These are phyloP conservation scores for Candida maris DNA, from an alignment of 805 yeast species.

Conservation along the genomic window DNA sequence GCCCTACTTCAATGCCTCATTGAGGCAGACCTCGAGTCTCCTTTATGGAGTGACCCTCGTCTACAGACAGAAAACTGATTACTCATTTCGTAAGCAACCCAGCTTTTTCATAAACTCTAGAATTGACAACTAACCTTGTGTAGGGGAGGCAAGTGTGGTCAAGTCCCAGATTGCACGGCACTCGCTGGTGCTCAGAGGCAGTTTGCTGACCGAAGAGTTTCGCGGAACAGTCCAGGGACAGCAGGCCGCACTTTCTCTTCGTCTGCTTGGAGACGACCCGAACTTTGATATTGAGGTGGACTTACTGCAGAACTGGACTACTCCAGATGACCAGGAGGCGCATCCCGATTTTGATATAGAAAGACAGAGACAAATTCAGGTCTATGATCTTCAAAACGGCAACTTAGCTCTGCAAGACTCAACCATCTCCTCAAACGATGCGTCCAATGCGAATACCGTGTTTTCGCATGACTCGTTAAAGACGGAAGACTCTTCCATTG, in stretches of 20 bases:
- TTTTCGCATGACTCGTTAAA: slow-evolving; percentile 9
- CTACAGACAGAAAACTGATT: slow-evolving; percentile 47
- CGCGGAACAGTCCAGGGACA: slow-evolving; percentile 4
- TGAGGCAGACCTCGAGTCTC: slow-evolving; percentile 40
- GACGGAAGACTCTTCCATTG: slow-evolving; percentile 6
- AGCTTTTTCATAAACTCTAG: background rate
- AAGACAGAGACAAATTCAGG: slow-evolving; percentile 5
- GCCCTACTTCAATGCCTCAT: slow-evolving; percentile 18
- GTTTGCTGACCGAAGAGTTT: slow-evolving; percentile 4
- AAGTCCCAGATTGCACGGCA: slow-evolving; percentile 14
- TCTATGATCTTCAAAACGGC: slow-evolving; percentile 10
- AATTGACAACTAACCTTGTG: slow-evolving; percentile 1
- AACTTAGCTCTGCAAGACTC: slow-evolving; percentile 9
- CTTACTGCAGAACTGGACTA: slow-evolving; percentile 21
- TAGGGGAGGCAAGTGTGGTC: slow-evolving; percentile 16
- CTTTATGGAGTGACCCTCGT: slow-evolving; percentile 47
- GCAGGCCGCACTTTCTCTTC: slow-evolving; percentile 6
- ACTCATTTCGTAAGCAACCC: slow-evolving; percentile 33
- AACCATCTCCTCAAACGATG: slow-evolving; percentile 5
- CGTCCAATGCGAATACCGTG: slow-evolving; percentile 4
- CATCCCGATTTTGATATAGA: background rate
- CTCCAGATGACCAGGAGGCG: slow-evolving; percentile 3
- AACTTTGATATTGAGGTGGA: slow-evolving; percentile 33
- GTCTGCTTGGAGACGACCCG: slow-evolving; percentile 34
- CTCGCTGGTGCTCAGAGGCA: slow-evolving; percentile 3